Conservation (phyloP, 441 rosid genomes). For the Brassica balearica region DNA sequence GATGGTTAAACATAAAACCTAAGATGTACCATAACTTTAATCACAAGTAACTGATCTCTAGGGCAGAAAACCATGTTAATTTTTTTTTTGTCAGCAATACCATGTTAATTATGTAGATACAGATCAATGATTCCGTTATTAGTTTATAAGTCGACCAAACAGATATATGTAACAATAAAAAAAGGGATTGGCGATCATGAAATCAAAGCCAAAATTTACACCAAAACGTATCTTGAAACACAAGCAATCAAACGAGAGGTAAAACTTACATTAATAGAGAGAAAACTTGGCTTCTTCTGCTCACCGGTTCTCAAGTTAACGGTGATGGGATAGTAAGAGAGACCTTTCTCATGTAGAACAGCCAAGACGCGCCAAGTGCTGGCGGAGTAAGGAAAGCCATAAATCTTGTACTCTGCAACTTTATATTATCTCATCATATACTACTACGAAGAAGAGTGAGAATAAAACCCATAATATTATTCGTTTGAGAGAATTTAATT, state of each 20-base stretch:
- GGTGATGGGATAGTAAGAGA: conserved; percentile 59
- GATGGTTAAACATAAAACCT: not conserved
- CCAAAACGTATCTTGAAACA: not conserved
- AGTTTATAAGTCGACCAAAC: not conserved
- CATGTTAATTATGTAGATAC: not conserved
- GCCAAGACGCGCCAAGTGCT: conserved; percentile 59
- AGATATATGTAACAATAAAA: not conserved
- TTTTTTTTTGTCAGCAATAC: not conserved
- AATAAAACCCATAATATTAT: not conserved
- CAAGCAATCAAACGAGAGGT: conserved; percentile 4
- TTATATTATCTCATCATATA: not conserved
- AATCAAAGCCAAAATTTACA: not conserved
- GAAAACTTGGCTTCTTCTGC: conserved; percentile 57
- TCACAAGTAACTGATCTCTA: conserved; percentile 10
- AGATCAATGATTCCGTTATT: not conserved
- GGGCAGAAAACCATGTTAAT: not conserved
- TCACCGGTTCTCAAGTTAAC: conserved; percentile 60
- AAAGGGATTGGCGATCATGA: not conserved
- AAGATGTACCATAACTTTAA: not conserved
- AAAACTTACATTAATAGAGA: conserved; percentile 55
- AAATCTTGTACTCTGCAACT: conserved; percentile 48
- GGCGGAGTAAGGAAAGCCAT: conserved; percentile 60
- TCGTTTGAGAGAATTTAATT: not conserved
- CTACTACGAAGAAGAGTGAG: not conserved
- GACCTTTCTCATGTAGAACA: conserved; percentile 62